phyloP scores from a whole-genome alignment of 208 protist genomes.

The Trypanosoma boissoni region DNA sequence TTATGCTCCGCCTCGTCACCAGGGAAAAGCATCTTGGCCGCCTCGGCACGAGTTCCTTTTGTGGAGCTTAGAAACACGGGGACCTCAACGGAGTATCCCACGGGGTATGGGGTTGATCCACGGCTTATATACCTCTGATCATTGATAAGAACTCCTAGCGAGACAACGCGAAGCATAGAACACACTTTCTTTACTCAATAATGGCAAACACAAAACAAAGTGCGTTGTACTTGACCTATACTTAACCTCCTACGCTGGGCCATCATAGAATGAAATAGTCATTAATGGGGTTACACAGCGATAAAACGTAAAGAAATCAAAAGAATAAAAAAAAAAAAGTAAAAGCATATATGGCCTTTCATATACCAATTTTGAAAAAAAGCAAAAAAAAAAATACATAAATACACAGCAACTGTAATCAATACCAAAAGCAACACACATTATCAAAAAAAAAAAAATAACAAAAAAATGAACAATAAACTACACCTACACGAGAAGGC shows the following conservation, averaged over 20 bases:
- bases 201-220: slow-evolving; percentile 6
- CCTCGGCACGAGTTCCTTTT: neutral
- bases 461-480: slow-evolving; percentile 17
- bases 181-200: neutral
- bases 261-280: no score
- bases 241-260: no score
- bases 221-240: no score
- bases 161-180: slow-evolving; percentile 44
- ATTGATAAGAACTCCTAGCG: slow-evolving; percentile 39
- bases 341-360: neutral
- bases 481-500: slow-evolving; percentile 7
- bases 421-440: neutral
- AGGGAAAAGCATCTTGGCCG: slow-evolving; percentile 12
- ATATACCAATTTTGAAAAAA: slow-evolving; percentile 6
- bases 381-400: slow-evolving; percentile 19
- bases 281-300: no score
- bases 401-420: slow-evolving; percentile 2
- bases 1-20: slow-evolving; percentile 5
- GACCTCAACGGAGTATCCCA: slow-evolving; percentile 56
- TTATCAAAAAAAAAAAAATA: neutral
- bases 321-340: slow-evolving; percentile 2
- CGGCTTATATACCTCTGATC: slow-evolving; percentile 6
- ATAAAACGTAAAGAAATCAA: slow-evolving; percentile 18
- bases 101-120: slow-evolving; percentile 41
- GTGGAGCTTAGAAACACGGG: slow-evolving; percentile 34